Conservation (phyloP, 2,329 filamentous ascomycete genomes). For the Neofusicoccum ribis region DNA sequence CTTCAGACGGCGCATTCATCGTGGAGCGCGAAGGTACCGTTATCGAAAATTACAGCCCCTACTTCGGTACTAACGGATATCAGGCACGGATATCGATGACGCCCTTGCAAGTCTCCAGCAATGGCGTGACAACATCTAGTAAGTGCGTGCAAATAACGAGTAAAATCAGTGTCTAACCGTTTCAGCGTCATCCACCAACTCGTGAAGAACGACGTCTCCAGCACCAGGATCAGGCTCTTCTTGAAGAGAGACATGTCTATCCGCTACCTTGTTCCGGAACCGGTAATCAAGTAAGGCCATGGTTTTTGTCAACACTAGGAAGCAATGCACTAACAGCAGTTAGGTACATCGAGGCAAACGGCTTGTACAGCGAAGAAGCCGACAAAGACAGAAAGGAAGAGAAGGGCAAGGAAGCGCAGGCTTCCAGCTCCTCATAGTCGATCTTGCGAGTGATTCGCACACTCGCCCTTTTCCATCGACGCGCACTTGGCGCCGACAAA, state of each 20-base stretch:
- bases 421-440: constrained; percentile 11
- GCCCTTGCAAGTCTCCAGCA: constrained; percentile 77
- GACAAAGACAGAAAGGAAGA: constrained; percentile 31
- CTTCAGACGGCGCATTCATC: constrained; percentile 69
- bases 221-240: constrained; percentile 76
- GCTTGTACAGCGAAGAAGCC: constrained; percentile 40
- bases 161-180: not conserved
- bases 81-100: constrained; percentile 56
- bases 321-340: constrained; percentile 28
- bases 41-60: constrained; percentile 60
- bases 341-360: constrained; percentile 44
- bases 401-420: constrained; percentile 26
- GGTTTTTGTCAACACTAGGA: too few relatives aligned
- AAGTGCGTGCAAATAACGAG: not conserved
- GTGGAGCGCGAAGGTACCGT: constrained; percentile 76
- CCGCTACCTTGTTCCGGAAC: constrained; percentile 40
- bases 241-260: constrained; percentile 44
- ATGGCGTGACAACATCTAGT: constrained; percentile 77
- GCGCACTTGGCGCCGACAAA: not conserved
- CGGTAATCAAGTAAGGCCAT: constrained; percentile 12
- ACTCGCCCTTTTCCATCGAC: not conserved
- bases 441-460: not conserved
- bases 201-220: constrained; percentile 73
- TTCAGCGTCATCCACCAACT: constrained; percentile 77
- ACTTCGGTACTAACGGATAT: constrained; percentile 12